Conservation (phyloP, 164 flowering plant species). For the Aristolochia fimbriata region DNA sequence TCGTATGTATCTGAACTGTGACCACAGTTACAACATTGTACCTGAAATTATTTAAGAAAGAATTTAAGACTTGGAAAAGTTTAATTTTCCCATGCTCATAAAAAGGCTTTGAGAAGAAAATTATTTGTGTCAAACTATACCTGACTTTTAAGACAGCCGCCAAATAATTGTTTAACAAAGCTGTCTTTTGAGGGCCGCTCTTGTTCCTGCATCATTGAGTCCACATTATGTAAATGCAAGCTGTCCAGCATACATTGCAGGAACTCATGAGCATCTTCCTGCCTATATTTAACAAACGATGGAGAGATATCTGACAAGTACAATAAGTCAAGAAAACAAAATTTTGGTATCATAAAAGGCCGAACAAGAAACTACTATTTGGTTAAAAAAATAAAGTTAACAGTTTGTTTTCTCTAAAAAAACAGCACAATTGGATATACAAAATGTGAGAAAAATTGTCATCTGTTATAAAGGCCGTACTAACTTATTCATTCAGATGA, state of each 20-base stretch:
- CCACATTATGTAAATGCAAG: constrained; percentile 39
- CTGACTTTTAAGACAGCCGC: constrained; percentile 76
- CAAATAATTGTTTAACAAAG: constrained; percentile 63
- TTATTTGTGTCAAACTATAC: constrained; percentile 20
- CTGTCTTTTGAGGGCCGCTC: constrained; percentile 10
- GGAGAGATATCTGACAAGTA: constrained; percentile 46
- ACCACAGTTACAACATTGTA: constrained; percentile 67
- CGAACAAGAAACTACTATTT: background rate
- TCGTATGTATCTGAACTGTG: constrained; percentile 67
- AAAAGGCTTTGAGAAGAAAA: too few relatives aligned
- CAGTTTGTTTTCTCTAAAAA: background rate
- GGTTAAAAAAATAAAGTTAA: too few relatives aligned
- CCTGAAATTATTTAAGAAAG: constrained; percentile 37
- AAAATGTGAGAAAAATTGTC: background rate
- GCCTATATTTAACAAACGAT: constrained; percentile 41
- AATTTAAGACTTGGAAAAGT: too few relatives aligned
- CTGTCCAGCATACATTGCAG: constrained; percentile 69
- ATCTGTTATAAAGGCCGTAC: too few relatives aligned
- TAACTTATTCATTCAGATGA: too few relatives aligned
- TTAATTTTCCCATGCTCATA: too few relatives aligned
- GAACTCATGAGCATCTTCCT: constrained; percentile 99
- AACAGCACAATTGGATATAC: background rate
- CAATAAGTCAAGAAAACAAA: background rate
- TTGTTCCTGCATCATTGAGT: constrained; percentile 3
- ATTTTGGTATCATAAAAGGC: background rate